phyloP scores from a whole-genome alignment of 805 yeast genomes.

The Metschnikowia similis region DNA sequence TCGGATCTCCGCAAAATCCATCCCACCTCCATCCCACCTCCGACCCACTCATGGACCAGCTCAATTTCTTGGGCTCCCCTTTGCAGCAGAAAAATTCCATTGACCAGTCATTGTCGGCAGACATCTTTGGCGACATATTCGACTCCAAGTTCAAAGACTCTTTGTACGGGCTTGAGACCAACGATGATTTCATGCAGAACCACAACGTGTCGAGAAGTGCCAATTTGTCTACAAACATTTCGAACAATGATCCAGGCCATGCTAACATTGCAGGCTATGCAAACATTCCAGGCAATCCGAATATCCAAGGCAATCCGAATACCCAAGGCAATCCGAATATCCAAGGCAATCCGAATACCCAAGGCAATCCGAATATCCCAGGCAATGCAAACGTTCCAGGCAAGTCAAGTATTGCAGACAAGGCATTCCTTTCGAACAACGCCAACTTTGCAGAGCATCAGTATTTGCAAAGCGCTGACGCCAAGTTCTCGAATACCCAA shows the following conservation, averaged over 20 bases:
- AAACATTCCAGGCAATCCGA: no score
- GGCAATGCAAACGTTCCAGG: no score
- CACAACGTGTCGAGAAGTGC: background rate
- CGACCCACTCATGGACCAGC: conserved; percentile 16
- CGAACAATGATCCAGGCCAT: no score
- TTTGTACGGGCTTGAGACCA: background rate
- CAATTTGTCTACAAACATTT: background rate
- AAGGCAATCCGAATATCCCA: no score
- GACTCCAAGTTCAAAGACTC: conserved; percentile 1
- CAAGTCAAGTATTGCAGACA: no score
- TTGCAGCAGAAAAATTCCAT: conserved; percentile 8
- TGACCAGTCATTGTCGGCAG: conserved; percentile 6
- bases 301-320: no score
- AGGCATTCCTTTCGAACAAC: background rate
- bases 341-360: no score
- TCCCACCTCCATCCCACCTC: background rate
- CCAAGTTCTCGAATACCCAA: background rate
- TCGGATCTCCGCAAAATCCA: background rate
- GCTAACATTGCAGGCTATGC: no score
- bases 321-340: no score
- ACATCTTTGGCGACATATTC: background rate
- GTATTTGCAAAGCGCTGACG: background rate
- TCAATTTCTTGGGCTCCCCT: conserved; percentile 17
- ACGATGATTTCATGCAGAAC: conserved; percentile 17
- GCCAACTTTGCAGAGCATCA: background rate